Percentiles rank a stretch among this genome's conserved stretches.
phyloP scores from a whole-genome alignment of 2,329 filamentous ascomycete genomes.

The Ceratocystis eucalypticola region DNA sequence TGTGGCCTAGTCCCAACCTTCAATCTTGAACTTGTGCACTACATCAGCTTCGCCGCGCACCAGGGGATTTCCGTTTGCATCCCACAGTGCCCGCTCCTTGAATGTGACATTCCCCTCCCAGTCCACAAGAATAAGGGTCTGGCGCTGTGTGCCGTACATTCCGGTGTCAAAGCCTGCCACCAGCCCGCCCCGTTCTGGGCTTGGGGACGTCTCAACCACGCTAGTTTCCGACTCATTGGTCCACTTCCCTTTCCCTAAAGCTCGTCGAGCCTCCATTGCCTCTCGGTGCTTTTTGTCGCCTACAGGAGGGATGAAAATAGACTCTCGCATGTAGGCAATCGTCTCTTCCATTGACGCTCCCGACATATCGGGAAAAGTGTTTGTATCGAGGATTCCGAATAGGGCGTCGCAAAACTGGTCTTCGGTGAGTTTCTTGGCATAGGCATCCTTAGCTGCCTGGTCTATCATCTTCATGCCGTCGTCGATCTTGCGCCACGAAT shows the following conservation, averaged over 20 bases:
- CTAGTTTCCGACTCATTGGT: slow-evolving; percentile 21
- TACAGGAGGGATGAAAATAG: slow-evolving; percentile 48
- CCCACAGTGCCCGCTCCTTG: slow-evolving; percentile 46
- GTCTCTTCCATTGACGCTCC: slow-evolving; percentile 37
- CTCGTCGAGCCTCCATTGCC: slow-evolving; percentile 33
- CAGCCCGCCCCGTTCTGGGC: slow-evolving; percentile 23
- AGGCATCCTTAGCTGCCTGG: slow-evolving; percentile 31
- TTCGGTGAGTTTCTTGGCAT: slow-evolving; percentile 29
- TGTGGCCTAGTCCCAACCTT: slow-evolving; percentile 33
- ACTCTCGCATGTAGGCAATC: slow-evolving; percentile 41
- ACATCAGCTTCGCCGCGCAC: slow-evolving; percentile 42
- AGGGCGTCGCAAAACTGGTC: slow-evolving; percentile 38
- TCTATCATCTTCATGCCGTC: slow-evolving; percentile 36
- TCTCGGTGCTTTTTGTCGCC: slow-evolving; percentile 35
- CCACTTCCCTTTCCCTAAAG: slow-evolving; percentile 24
- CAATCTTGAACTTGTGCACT: slow-evolving; percentile 42
- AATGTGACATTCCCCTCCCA: slow-evolving; percentile 49
- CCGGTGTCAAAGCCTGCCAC: slow-evolving; percentile 40
- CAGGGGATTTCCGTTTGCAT: slow-evolving; percentile 42
- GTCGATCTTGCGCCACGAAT: slow-evolving; percentile 48
- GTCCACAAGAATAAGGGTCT: slow-evolving; percentile 49
- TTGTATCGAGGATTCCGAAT: slow-evolving; percentile 41
- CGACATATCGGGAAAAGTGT: slow-evolving; percentile 38
- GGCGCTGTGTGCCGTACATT: slow-evolving; percentile 51
- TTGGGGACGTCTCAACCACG: too few relatives aligned